These are phyloP conservation scores for Phycomyces blakesleeanus DNA, from an alignment of 192 early-diverging fungal genomes.

Conservation along the genomic window DNA sequence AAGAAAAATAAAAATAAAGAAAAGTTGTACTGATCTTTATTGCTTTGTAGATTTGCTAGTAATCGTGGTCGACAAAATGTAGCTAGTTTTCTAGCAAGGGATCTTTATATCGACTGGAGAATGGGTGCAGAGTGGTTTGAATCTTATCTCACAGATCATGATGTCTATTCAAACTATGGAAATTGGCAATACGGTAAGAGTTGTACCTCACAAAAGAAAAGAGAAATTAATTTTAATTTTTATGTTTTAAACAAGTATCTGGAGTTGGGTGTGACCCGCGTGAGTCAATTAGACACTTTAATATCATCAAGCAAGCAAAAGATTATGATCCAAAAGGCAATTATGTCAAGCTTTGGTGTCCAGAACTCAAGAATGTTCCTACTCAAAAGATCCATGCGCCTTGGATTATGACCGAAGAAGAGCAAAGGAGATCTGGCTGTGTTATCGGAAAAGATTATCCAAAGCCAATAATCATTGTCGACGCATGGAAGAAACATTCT, in stretches of 20 bases:
- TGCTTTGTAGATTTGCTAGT: constrained; percentile 18
- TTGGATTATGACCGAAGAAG: constrained; percentile 11
- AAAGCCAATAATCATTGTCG: constrained; percentile 8
- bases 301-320: constrained; percentile 39
- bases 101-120: constrained; percentile 34
- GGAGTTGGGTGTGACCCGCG: constrained; percentile 42
- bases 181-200: constrained; percentile 43
- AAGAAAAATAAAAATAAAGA: background rate
- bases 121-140: constrained; percentile 41
- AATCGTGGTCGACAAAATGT: constrained; percentile 41
- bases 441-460: constrained; percentile 16
- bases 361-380: constrained; percentile 24
- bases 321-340: constrained; percentile 40
- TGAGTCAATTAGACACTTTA: constrained; percentile 30
- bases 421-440: constrained; percentile 5
- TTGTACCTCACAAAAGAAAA: background rate
- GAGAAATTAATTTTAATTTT: background rate
- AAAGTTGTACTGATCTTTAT: background rate
- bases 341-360: constrained; percentile 33
- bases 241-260: no score
- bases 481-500: constrained; percentile 11
- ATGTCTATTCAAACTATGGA: constrained; percentile 41
- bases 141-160: constrained; percentile 34
- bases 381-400: background rate
- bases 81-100: constrained; percentile 36